These are phyloP conservation scores for Amylostereum chailletii DNA, from an alignment of 1,284 basidiomycete species.

Conservation along the genomic window DNA sequence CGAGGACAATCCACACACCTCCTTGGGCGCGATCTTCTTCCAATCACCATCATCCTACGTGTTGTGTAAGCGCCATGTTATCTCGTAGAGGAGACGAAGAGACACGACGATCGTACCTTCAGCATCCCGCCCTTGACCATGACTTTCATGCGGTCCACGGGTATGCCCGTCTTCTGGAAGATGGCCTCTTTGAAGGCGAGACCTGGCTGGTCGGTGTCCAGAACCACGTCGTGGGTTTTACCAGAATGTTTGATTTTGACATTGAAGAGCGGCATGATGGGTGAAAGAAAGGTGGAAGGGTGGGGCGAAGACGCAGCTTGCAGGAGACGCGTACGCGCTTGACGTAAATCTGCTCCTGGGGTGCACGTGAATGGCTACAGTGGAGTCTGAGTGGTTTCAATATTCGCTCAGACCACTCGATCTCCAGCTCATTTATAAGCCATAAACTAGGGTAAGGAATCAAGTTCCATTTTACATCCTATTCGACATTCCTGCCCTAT, in stretches of 20 bases:
- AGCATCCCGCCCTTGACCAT: constrained; percentile 94
- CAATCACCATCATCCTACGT: constrained; percentile 78
- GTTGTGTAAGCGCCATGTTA: neutral
- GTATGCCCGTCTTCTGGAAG: constrained; percentile 79
- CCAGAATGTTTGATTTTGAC: constrained; percentile 92
- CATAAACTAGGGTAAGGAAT: no score
- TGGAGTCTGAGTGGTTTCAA: no score
- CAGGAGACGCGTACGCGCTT: no score
- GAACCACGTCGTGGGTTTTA: constrained; percentile 58
- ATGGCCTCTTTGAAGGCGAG: constrained; percentile 77
- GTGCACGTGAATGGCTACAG: no score
- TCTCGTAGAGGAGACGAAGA: neutral
- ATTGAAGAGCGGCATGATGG: constrained; percentile 48
- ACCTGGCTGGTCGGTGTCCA: constrained; percentile 65
- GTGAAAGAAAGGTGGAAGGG: constrained; percentile 8
- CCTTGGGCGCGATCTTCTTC: constrained; percentile 76
- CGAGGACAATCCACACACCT: constrained; percentile 34
- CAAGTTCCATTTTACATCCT: no score
- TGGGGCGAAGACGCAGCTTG: no score
- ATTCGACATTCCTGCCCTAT: no score
- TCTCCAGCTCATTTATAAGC: no score
- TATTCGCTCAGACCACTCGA: no score
- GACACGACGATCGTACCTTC: constrained; percentile 44
- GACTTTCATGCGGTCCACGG: constrained; percentile 90
- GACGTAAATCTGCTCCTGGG: no score